Base-by-base conservation (phyloP, 2,329 filamentous ascomycete genomes). In the Trichoderma afroharzianum region DNA sequence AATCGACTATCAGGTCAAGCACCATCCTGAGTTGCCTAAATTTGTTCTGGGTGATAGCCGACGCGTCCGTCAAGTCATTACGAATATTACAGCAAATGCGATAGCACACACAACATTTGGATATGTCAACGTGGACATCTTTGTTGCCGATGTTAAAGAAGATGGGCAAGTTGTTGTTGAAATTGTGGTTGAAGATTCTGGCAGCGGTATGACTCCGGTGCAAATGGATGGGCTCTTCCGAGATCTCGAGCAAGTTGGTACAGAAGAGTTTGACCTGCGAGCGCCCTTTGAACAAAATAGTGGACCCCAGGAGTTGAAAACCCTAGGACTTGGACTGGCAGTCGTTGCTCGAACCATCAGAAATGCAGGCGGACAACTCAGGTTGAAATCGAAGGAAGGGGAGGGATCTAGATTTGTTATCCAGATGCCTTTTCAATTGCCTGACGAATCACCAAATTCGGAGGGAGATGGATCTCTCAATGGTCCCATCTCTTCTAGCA, bases 331-430 rank as follows among this genome's bases (percentile, higher is more conserved):
- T 11, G 95, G 94, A 0, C 85, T 97, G n/a, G 94, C 94, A 0
- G 86, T 97, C 14, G 94, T 97, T n/a, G 92, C 93, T 18, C 89
- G 94, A 47, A 93, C 94, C 43, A 86, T 97, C 36, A 88, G 91
- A n/a, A 97, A 94, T 77, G 96, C 97, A 93, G 91, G 95, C 72
- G 95, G 94, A 0, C 94, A 97, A 77, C 81, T 97, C 33, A 89
- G 93, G 2, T 82, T 97, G 1, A 95, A 94, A 76, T 97, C 94
- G 0, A 93, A 96, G 76, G 88, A 92, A 78, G 92, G 92, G 2
- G 92, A 91, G 76, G 94, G 95, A 0, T 95, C 94, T 21, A 87
- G 92, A 67, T 97, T 97, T 74, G 90, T 94, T 24, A 88, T 97
- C 28, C 89, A 93, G 74, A 83, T 97, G 33, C 91, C 92, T 0